Evolutionary conservation across 495 filamentous ascomycete genomes (phyloP).

Genomic region (Pseudomonodictys pantanalensis): DNA sequence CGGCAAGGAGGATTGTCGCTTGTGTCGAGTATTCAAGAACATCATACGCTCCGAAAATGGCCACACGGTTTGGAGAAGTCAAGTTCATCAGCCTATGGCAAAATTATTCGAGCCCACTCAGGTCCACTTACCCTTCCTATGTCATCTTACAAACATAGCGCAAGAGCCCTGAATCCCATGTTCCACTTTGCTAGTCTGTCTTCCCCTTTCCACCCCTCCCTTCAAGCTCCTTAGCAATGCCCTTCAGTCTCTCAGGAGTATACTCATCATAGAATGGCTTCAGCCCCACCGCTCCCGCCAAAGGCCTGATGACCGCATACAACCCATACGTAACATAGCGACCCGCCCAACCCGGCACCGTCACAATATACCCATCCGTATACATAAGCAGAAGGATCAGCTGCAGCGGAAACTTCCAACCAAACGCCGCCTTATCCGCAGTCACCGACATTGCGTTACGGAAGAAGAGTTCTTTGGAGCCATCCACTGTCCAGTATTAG

Average conservation of each 20-base stretch:
- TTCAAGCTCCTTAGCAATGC: neutral
- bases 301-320: neutral
- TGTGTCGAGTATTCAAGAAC: too few species aligned
- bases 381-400: neutral
- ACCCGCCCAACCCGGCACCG: neutral
- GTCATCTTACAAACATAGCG: too few species aligned
- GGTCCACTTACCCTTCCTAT: too few species aligned
- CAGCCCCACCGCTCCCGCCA: neutral
- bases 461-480: conserved; percentile 8
- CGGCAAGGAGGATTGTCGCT: too few species aligned
- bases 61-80: too few species aligned
- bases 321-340: conserved; percentile 1
- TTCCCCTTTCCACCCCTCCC: neutral
- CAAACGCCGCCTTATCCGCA: neutral
- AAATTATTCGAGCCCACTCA: too few species aligned
- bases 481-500: neutral
- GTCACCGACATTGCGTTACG: neutral
- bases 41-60: too few species aligned
- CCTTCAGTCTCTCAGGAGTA: neutral
- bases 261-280: conserved; percentile 8
- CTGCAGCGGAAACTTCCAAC: conserved; percentile 1
- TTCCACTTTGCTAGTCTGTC: too few species aligned
- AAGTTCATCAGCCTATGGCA: too few species aligned
- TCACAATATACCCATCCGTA: conserved; percentile 1
- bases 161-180: too few species aligned